A percentile compares a stretch with the other conserved stretches of the same genome.
These are phyloP conservation scores for Coemansia sp. DNA, from an alignment of 192 early-diverging fungal genomes.

Conservation along the genomic window DNA sequence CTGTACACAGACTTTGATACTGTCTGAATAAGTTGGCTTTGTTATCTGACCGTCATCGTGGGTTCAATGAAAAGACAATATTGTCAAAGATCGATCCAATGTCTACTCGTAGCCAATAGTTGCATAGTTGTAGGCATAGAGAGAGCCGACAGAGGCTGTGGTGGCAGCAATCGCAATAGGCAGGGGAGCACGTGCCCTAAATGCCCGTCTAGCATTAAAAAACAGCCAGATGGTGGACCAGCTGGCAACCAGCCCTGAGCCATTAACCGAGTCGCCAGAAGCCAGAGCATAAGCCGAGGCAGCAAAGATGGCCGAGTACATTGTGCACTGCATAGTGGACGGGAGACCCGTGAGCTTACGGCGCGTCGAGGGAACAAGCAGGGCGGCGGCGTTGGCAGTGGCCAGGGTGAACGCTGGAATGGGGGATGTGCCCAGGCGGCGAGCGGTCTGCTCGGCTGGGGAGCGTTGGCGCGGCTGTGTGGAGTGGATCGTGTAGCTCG, in stretches of 20 bases:
- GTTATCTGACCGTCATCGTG: too few relatives aligned
- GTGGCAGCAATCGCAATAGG: conserved; percentile 26
- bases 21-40: too few relatives aligned
- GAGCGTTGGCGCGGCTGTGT: conserved; percentile 2
- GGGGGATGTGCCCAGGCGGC: conserved; percentile 2
- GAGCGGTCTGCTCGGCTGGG: not conserved
- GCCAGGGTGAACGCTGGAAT: conserved; percentile 30
- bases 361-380: conserved; percentile 5
- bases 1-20: too few relatives aligned
- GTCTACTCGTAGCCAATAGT: conserved; percentile 13
- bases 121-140: conserved; percentile 36
- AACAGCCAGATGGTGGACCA: conserved; percentile 51
- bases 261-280: conserved; percentile 36
- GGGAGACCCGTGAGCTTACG: conserved; percentile 21
- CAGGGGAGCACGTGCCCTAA: conserved; percentile 5
- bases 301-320: conserved; percentile 36
- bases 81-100: not conserved
- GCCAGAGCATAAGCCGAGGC: conserved; percentile 31
- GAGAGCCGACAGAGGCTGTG: conserved; percentile 23
- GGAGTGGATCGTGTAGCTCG: conserved; percentile 34
- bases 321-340: conserved; percentile 36
- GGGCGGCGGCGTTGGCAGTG: conserved; percentile 9
- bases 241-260: conserved; percentile 29
- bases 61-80: too few relatives aligned
- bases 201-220: conserved; percentile 43